Base-by-base conservation (phyloP, 2,329 filamentous ascomycete species). In the Calonectria crousiana region DNA sequence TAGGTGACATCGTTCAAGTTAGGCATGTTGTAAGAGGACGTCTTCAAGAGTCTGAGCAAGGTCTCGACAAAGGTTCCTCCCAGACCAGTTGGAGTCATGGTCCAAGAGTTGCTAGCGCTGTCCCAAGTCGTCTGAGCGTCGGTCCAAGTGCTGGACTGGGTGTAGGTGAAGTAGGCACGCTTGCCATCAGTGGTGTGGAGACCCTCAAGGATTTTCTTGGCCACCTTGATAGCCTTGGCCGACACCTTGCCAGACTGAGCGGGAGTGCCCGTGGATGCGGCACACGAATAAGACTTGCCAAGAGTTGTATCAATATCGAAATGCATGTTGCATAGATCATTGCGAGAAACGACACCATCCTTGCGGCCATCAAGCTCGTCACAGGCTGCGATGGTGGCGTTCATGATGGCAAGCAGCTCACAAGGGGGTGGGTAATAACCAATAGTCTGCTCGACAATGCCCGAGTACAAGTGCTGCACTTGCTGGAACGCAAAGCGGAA, bases 51-150 rank as follows among this genome's bases (percentile, higher is more conserved):
- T 23, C 56, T 60, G 18, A 60, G 56, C 11, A 60, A n/a, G 2
- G 56, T 60, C 56, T 60, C 56, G 16, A 60, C 56, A 41, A 60
- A 60, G n/a, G 56, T 60, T 28, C 56, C 56, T 10, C 56, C 56
- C 13, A 60, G 16, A 16, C 36, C 36, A 9, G 56, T 60, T 5
- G 56, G 56, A 23, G 56, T 38, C 56, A 60, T 60, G 34, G 56
- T 60, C 56, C 56, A 60, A n/a, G 56, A 60, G 9, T 28, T 18
- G n/a, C 10, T 36, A 1, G 13, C 6, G 3, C 36, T 26, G 13
- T 60, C 56, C 56, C 56, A 60, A 20, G 56, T 60, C 14, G 56
- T 60, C 56, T 60, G 5, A 11, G 56, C 56, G 23, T 60, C 56
- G 3, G 34, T 41, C 56, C 56, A 60, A 6, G 56, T 60, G 34